Evolutionary conservation across 2,329 filamentous ascomycete genomes (phyloP).

Genomic region (Xylaria sp.): DNA sequence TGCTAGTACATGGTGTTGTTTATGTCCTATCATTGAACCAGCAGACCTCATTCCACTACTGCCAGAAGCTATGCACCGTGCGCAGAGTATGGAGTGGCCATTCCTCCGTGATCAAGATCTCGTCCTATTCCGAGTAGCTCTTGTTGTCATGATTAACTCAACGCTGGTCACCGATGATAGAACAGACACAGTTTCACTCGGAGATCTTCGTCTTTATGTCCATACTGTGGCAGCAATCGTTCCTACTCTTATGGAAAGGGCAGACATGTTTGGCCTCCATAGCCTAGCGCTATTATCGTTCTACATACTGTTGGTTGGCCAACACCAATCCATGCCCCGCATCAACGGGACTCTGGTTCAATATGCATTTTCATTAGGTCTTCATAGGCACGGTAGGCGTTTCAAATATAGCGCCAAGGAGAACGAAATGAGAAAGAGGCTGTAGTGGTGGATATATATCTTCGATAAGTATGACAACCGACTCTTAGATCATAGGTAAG

Average conservation of each 20-base stretch:
- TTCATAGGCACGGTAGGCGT: slow-evolving; percentile 1
- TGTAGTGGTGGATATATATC: not conserved
- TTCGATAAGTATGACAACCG: not conserved
- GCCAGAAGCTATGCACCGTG: not conserved
- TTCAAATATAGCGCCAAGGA: not conserved
- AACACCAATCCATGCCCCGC: not conserved
- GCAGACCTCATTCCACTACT: not conserved
- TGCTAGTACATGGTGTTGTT: not conserved
- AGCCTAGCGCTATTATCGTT: not conserved
- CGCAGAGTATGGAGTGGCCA: not conserved
- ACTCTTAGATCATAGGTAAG: not conserved
- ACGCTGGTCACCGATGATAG: not conserved
- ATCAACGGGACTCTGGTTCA: not conserved
- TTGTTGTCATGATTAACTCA: not conserved
- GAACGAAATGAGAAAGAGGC: not conserved
- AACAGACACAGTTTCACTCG: not conserved
- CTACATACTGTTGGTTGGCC: not conserved
- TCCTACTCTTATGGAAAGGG: not conserved
- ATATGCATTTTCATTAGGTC: not conserved
- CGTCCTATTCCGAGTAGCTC: not conserved
- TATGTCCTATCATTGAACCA: not conserved
- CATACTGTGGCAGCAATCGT: not conserved
- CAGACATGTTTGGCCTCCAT: not conserved
- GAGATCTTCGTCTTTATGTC: not conserved
- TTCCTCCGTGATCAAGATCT: not conserved